Evolutionary conservation across 768 basidiomycete genomes (phyloP).

Genomic region (Rhizopogon vulgaris): DNA sequence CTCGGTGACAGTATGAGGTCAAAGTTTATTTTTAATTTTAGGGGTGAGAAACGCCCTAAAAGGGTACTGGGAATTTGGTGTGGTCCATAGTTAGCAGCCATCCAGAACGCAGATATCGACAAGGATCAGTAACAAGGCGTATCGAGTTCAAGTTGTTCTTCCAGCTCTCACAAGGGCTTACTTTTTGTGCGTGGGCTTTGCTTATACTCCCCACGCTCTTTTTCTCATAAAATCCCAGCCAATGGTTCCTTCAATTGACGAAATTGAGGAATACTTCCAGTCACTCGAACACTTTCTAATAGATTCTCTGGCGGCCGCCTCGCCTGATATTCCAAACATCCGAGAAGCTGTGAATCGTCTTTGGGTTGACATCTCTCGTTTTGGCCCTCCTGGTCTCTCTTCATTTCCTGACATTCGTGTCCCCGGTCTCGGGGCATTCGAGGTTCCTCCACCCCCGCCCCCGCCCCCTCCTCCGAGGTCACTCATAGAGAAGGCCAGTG

Average conservation of each 20-base stretch:
- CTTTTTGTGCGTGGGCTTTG: neutral
- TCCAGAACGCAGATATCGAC: constrained; percentile 2
- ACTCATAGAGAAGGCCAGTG: constrained; percentile 38
- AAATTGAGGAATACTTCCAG: constrained; percentile 66
- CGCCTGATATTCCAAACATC: constrained; percentile 56
- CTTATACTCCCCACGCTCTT: neutral
- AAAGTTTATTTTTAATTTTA: neutral
- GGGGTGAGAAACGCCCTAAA: neutral
- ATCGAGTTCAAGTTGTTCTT: neutral
- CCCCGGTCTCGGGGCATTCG: constrained; percentile 64
- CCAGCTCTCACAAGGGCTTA: constrained; percentile 1
- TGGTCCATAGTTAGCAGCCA: neutral
- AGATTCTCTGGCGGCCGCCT: constrained; percentile 47
- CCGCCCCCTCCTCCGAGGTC: constrained; percentile 47
- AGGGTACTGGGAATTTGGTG: neutral
- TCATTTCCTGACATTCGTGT: constrained; percentile 47
- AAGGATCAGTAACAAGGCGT: neutral
- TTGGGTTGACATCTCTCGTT: constrained; percentile 76
- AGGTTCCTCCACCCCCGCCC: constrained; percentile 59
- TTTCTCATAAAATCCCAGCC: neutral
- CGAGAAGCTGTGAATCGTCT: constrained; percentile 62
- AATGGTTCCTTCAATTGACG: constrained; percentile 45
- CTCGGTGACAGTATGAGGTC: neutral
- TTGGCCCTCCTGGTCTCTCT: constrained; percentile 53
- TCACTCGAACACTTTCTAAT: constrained; percentile 59